Percentiles rank a stretch among this genome's conserved stretches.
phyloP scores from a whole-genome alignment of 2,329 filamentous ascomycete genomes.

The Calonectria pauciramosa region DNA sequence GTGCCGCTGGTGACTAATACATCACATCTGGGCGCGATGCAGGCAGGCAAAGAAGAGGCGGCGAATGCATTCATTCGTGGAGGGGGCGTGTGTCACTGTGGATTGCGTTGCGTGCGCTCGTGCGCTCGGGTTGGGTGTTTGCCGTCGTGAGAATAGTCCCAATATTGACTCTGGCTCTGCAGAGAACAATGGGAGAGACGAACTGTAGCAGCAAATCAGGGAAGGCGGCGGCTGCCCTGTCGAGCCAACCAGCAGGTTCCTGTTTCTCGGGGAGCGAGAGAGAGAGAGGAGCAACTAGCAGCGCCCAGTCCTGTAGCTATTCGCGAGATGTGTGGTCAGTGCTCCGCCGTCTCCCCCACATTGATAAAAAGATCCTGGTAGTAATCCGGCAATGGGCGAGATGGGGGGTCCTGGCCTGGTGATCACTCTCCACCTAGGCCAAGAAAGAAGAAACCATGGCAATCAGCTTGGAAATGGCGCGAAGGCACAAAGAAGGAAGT shows the following conservation, averaged over 20 bases:
- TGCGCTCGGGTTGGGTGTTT: neutral
- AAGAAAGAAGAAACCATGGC: conserved; percentile 17
- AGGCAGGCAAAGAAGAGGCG: neutral
- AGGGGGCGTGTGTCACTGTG: neutral
- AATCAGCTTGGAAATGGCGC: conserved; percentile 8
- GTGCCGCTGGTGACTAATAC: neutral
- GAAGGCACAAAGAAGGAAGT: conserved; percentile 6
- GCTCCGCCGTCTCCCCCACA: conserved; percentile 13
- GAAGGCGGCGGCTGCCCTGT: neutral
- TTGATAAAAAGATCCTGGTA: conserved; percentile 9
- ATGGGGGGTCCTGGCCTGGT: conserved; percentile 9
- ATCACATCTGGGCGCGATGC: neutral
- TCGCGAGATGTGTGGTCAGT: neutral
- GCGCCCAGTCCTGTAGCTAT: neutral
- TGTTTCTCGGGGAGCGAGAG: conserved; percentile 1
- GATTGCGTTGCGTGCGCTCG: neutral
- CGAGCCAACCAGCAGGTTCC: conserved; percentile 13
- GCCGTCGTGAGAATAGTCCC: neutral
- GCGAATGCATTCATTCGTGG: neutral
- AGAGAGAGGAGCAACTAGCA: neutral
- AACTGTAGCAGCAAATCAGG: conserved; percentile 2
- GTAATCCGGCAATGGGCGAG: conserved; percentile 16
- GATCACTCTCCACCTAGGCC: conserved; percentile 20
- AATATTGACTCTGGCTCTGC: conserved; percentile 11
- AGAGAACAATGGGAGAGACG: conserved; percentile 1